Evolutionary conservation across 805 yeast genomes (phyloP), one percentile per base, ranked within the genome.

Genomic region (Phaffomyces antillensis): DNA sequence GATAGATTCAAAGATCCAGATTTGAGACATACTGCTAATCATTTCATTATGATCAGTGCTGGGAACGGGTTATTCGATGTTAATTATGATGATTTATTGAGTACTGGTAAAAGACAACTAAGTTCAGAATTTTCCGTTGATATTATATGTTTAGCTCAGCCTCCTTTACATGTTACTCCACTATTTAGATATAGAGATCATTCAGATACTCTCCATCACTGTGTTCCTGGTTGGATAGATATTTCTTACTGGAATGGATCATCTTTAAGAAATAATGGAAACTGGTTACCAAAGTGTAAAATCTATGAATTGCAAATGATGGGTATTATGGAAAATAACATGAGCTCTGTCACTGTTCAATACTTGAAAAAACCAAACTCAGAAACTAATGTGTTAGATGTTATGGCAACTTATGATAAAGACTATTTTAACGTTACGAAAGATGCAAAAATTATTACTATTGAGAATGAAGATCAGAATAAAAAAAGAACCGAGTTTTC

Each of bases 271-370:
- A 64, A 54, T 24, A 69, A 70, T 30, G 32, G 43, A 15, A 84
- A 78, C 52, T 91, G 98, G 97, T 75, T 83, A n/a, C 97, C 99
- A 0, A 71, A 93, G 32, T 89, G 97, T 63, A 88, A 87, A 55
- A 90, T 93, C 41, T 91, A 93, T 62, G 98, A 91, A 56, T 65
- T 93, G 17, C 98, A 93, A 61, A 93, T 93, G 97, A 91, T 91
- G 95, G 98, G 98, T 0, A 76, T 93, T 8, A 88, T 91, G 83
- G 98, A 91, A 56, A 87, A 86, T 54, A 96, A 93, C 56, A 69
- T 81, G 46, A 79, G 81, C 51, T 78, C 83, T 12, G 76, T 84
- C 8, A 76, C 80, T 9, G 75, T 90, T 11, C 81, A 80, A 16
- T 73, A 82, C 41, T 64, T 89, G 41, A 72, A 68, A 12, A 55